Conservation (phyloP, 305 asterid genomes). For the Fraxinus greggii region DNA sequence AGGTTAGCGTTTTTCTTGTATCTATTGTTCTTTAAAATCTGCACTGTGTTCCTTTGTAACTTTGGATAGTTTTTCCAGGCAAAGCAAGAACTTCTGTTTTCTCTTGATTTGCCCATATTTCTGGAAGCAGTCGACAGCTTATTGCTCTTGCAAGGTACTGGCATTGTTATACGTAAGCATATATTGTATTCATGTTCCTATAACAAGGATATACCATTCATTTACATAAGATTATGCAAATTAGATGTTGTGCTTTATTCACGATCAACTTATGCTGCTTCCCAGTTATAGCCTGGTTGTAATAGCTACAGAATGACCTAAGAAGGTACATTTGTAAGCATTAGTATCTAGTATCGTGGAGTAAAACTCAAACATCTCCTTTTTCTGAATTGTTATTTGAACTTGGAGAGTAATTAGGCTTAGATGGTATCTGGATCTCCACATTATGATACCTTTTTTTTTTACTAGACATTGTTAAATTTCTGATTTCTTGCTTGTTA, state of each 20-base stretch:
- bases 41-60: slow-evolving; percentile 23
- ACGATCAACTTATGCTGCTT: slow-evolving; percentile 16
- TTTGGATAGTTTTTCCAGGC: slow-evolving; percentile 53
- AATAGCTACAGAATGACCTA: background rate
- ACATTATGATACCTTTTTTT: background rate
- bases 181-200: background rate
- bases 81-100: slow-evolving; percentile 40
- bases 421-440: background rate
- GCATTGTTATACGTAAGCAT: slow-evolving; percentile 10
- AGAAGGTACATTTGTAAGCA: background rate
- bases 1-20: slow-evolving; percentile 45
- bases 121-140: slow-evolving; percentile 76
- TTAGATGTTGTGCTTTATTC: slow-evolving; percentile 12
- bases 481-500: slow-evolving; percentile 18
- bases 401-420: background rate
- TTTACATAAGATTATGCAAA: slow-evolving; percentile 1
- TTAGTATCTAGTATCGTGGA: background rate
- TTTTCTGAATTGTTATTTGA: background rate
- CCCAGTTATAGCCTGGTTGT: background rate
- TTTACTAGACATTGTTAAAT: background rate
- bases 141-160: slow-evolving; percentile 65
- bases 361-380: background rate
- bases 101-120: slow-evolving; percentile 58
- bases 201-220: background rate
- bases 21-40: slow-evolving; percentile 18